Conservation (phyloP, 257 asterid genomes). For the Apocynum venetum region DNA sequence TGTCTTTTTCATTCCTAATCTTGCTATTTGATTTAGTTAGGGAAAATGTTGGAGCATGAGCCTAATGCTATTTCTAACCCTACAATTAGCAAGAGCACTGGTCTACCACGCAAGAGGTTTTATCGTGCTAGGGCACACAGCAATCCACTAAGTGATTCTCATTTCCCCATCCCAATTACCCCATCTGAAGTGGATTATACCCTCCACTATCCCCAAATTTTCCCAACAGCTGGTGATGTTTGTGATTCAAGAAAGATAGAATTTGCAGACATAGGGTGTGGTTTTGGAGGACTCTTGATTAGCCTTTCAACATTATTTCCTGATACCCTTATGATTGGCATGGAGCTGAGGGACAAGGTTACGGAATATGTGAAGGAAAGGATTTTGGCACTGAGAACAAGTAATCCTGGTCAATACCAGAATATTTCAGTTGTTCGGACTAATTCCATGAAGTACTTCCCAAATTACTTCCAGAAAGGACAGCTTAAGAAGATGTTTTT, state of each 20-base stretch:
- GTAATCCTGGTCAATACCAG: constrained; percentile 68
- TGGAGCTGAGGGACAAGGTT: constrained; percentile 95
- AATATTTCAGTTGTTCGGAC: constrained; percentile 84
- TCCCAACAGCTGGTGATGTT: constrained; percentile 3
- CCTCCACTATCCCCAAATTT: constrained; percentile 53
- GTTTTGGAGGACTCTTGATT: constrained; percentile 87
- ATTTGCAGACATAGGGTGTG: constrained; percentile 95
- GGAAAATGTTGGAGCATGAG: constrained; percentile 17
- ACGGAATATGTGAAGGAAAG: constrained; percentile 93
- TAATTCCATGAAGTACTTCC: constrained; percentile 94
- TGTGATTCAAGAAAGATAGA: constrained; percentile 46
- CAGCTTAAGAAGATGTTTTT: constrained; percentile 93
- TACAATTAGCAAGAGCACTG: constrained; percentile 76
- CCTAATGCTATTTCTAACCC: constrained; percentile 29
- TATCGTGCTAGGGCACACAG: constrained; percentile 97
- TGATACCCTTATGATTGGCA: constrained; percentile 75
- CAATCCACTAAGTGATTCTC: constrained; percentile 95
- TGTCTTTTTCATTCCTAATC: neutral
- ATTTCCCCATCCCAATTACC: constrained; percentile 72
- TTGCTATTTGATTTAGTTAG: neutral
- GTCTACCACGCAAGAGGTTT: constrained; percentile 82
- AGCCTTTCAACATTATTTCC: constrained; percentile 74
- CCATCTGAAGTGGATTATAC: constrained; percentile 61
- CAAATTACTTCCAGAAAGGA: constrained; percentile 82
- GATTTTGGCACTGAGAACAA: constrained; percentile 56